A percentile compares a stretch with the other conserved stretches of the same genome.
These are phyloP conservation scores for Picea engelmannii DNA, from an alignment of 83 land plant genomes.

Conservation along the genomic window DNA sequence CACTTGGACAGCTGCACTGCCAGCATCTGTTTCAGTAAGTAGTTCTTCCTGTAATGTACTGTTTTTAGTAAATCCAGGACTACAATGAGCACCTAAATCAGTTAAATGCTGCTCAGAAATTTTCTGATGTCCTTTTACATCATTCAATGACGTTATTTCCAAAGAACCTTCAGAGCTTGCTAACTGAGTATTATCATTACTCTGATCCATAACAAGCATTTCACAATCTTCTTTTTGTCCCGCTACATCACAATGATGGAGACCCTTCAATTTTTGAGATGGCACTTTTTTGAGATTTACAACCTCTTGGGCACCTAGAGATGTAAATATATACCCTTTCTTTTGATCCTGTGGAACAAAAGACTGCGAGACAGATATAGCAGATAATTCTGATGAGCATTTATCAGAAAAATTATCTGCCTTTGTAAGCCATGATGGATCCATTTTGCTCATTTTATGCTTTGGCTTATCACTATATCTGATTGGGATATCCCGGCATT, in stretches of 20 bases:
- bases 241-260: not conserved
- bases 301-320: not conserved
- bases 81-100: not conserved
- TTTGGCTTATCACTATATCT: not conserved
- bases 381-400: constrained; percentile 7
- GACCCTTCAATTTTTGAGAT: not conserved
- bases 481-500: constrained; percentile 21
- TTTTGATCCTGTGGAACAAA: constrained; percentile 3
- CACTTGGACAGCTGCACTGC: constrained; percentile 12
- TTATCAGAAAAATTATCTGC: constrained; percentile 5
- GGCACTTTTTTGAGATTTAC: not conserved
- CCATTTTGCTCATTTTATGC: not conserved
- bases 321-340: not conserved
- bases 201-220: not conserved
- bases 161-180: constrained; percentile 33
- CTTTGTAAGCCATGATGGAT: not conserved
- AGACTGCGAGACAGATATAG: constrained; percentile 3
- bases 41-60: not conserved
- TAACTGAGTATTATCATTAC: not conserved
- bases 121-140: not conserved
- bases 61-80: not conserved
- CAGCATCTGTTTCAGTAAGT: constrained; percentile 8
- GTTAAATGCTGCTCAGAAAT: not conserved
- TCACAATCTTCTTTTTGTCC: not conserved
- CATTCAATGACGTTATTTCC: constrained; percentile 14